Base-by-base conservation (phyloP, 495 filamentous ascomycete genomes). In the Aspergillus olivimuriae region DNA sequence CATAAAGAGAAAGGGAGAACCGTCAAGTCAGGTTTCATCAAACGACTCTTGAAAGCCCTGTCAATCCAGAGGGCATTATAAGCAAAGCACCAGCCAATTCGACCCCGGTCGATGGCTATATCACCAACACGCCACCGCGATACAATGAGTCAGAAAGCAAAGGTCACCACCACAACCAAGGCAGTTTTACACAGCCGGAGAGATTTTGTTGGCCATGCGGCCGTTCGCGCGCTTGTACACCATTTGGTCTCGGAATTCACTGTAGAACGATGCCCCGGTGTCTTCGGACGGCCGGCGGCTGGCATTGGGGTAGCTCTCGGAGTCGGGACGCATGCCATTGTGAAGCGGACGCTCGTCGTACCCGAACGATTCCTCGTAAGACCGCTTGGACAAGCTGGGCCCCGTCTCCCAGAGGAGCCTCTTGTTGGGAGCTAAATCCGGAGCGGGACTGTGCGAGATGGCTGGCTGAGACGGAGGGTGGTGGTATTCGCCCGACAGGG, bases 151-250 rank as follows among this genome's bases (percentile, higher is more conserved):
- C 5, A 28, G 23, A 50, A 32, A 44, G 34, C 39, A 4, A 30
- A 34, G 22, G 38, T 28, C 26, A 37, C n/a, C 17, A 19, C 8
- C 5, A 9, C 7, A 12, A 28, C 21, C n/a, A 17, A 37, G 15
- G 5, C 18, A 28, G 52, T 47, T 56, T 42, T 46, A 44, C 17
- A 43, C 43, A 1, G 44, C 39, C 2, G 61, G 63, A n/a, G 56
- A 53, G 2, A 52, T 49, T 34, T 64, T 65, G 37, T 56, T 62
- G 30, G 58, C 61, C 53, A 63, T 63, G 17, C 54, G 47, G 2
- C 67, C 67, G 16, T 70, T 68, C 28, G 74, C 74, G 40, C 74
- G 68, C 53, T 73, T 75, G 51, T 78, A 78, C 18, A 57, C 56
- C 72, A 77, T 70, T 31, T 61, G 55, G 31, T 63, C 62, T 8